Conservation (phyloP, 306 rosid species). For the Vigna trinervia region DNA sequence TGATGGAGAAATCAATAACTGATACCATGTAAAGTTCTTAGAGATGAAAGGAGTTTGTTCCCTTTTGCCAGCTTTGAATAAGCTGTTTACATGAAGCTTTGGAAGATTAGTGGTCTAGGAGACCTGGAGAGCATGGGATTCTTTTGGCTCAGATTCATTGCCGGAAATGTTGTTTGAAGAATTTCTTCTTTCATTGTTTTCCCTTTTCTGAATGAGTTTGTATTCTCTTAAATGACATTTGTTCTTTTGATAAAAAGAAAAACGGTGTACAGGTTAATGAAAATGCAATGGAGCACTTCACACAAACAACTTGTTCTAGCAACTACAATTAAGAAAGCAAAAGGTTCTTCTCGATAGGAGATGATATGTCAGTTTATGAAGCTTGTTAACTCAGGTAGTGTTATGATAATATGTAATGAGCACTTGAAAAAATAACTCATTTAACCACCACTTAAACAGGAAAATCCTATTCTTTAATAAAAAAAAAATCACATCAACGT, state of each 20-base stretch:
- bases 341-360: neutral
- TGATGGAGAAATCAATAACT: neutral
- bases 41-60: neutral
- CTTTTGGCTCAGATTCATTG: neutral
- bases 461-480: neutral
- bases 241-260: neutral
- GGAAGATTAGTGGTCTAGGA: constrained; percentile 7
- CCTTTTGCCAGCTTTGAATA: neutral
- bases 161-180: neutral
- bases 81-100: neutral
- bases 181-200: constrained; percentile 4
- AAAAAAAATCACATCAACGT: neutral
- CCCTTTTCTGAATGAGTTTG: neutral
- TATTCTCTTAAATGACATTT: neutral
- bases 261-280: neutral
- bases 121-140: neutral
- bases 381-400: constrained; percentile 14
- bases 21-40: neutral
- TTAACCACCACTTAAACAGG: neutral
- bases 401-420: neutral
- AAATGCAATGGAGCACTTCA: neutral
- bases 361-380: neutral
- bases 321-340: neutral
- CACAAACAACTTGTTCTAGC: neutral
- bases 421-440: neutral